Evolutionary conservation across 805 yeast genomes (phyloP).

Genomic region (Wickerhamiella musiphila): DNA sequence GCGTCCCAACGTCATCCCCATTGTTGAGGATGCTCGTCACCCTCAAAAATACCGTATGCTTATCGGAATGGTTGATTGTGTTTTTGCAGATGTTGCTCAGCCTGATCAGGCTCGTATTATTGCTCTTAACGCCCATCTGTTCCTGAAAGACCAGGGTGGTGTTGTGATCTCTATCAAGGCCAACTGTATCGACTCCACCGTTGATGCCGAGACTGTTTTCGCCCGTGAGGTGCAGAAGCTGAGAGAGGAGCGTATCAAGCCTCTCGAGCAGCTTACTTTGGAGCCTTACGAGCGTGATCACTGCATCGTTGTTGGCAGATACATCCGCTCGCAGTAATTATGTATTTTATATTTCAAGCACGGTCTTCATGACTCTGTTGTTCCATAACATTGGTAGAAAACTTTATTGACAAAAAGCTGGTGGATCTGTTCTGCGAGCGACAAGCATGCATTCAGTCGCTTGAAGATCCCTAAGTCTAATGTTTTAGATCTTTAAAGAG

Average conservation of each 20-base stretch:
- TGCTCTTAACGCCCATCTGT: conserved; percentile 94
- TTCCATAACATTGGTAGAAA: not conserved
- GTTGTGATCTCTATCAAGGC: conserved; percentile 98
- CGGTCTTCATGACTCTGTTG: no score
- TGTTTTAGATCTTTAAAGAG: no score
- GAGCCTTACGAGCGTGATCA: conserved; percentile 99
- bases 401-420: not conserved
- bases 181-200: conserved; percentile 99
- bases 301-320: conserved; percentile 95
- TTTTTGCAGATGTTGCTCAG: conserved; percentile 98
- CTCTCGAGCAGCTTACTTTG: conserved; percentile 93
- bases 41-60: conserved; percentile 99
- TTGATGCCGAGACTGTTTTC: conserved; percentile 97
- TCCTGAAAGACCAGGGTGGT: conserved; percentile 96
- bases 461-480: no score
- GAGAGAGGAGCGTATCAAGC: conserved; percentile 97
- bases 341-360: no score
- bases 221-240: conserved; percentile 98
- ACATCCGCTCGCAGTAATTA: conserved; percentile 57
- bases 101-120: conserved; percentile 99
- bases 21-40: conserved; percentile 99
- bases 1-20: conserved; percentile 98
- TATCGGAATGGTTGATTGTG: conserved; percentile 96
- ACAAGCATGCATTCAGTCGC: no score
- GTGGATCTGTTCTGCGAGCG: not conserved